Evolutionary conservation across 805 yeast species (phyloP).

Genomic region (Teunomyces barrocoloradensis): DNA sequence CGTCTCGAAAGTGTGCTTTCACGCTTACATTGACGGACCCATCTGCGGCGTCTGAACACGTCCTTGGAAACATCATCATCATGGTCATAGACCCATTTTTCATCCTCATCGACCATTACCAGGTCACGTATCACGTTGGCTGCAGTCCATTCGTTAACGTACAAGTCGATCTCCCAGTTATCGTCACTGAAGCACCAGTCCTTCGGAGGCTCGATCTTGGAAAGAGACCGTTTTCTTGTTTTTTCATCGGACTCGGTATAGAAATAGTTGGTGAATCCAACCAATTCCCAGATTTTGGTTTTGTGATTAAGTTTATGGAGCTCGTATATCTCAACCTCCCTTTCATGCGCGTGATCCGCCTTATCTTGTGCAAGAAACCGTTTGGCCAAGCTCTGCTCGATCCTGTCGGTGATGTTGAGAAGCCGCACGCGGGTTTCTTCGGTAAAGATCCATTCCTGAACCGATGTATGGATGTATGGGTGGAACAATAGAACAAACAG

Average conservation of each 20-base stretch:
- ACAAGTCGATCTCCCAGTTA: conserved; percentile 67
- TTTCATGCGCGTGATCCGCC: conserved; percentile 12
- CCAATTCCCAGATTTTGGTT: conserved; percentile 59
- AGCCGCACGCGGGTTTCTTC: conserved; percentile 62
- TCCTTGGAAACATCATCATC: conserved; percentile 20
- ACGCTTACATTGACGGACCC: conserved; percentile 49
- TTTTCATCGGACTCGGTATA: conserved; percentile 31
- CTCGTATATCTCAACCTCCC: conserved; percentile 65
- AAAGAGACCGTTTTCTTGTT: conserved; percentile 18
- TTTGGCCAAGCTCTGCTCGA: conserved; percentile 40
- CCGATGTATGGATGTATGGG: conserved; percentile 49
- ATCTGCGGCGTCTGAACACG: conserved; percentile 58
- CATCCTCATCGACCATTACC: conserved; percentile 64
- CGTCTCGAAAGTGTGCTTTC: background rate
- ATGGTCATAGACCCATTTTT: conserved; percentile 82
- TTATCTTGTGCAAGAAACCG: conserved; percentile 5
- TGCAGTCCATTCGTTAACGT: conserved; percentile 63
- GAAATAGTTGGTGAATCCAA: conserved; percentile 56
- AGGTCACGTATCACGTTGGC: conserved; percentile 47
- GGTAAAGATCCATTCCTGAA: conserved; percentile 50
- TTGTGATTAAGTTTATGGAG: conserved; percentile 52
- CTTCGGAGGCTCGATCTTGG: conserved; percentile 52
- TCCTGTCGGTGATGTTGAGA: conserved; percentile 45
- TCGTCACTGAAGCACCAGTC: conserved; percentile 52
- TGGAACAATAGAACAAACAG: conserved; percentile 38